Evolutionary conservation across 1,139 yeast species (phyloP).

Genomic region (Pichia sp.): DNA sequence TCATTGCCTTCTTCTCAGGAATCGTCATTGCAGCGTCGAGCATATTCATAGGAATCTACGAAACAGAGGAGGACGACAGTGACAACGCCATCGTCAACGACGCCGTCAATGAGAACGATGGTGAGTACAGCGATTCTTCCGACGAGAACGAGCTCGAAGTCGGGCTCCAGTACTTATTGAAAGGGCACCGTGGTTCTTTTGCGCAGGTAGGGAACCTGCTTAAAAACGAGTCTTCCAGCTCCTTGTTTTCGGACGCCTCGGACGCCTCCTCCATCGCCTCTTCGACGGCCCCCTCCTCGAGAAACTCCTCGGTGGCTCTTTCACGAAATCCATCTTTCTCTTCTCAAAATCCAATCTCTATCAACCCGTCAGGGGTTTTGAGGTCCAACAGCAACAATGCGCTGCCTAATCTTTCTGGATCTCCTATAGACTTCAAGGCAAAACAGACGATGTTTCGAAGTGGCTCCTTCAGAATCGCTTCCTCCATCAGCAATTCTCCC

Average conservation of each 20-base stretch:
- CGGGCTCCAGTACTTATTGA: slow-evolving; percentile 27
- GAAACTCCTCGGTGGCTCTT: slow-evolving; percentile 7
- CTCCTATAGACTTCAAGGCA: slow-evolving; percentile 26
- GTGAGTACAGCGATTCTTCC: background rate
- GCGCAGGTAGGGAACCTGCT: slow-evolving; percentile 28
- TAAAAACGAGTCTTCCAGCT: slow-evolving; percentile 25
- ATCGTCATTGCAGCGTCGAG: slow-evolving; percentile 27
- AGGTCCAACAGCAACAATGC: slow-evolving; percentile 9
- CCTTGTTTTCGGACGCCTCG: slow-evolving; percentile 30
- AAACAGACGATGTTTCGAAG: slow-evolving; percentile 21
- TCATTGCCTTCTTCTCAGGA: slow-evolving; percentile 32
- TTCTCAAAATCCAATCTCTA: slow-evolving; percentile 11
- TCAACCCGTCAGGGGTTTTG: slow-evolving; percentile 3
- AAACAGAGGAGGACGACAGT: slow-evolving; percentile 19
- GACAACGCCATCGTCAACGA: slow-evolving; percentile 1
- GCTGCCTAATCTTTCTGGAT: slow-evolving; percentile 14
- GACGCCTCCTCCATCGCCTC: slow-evolving; percentile 17
- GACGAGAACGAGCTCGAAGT: slow-evolving; percentile 16
- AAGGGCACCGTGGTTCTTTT: slow-evolving; percentile 34
- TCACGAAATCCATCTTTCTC: slow-evolving; percentile 8
- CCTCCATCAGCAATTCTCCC: slow-evolving; percentile 27
- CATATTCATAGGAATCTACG: slow-evolving; percentile 30
- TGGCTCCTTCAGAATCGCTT: slow-evolving; percentile 23
- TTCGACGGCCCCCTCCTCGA: slow-evolving; percentile 3
- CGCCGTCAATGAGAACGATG: background rate